phyloP scores from a whole-genome alignment of 129 eudicot species.

The Deinandra increscens region DNA sequence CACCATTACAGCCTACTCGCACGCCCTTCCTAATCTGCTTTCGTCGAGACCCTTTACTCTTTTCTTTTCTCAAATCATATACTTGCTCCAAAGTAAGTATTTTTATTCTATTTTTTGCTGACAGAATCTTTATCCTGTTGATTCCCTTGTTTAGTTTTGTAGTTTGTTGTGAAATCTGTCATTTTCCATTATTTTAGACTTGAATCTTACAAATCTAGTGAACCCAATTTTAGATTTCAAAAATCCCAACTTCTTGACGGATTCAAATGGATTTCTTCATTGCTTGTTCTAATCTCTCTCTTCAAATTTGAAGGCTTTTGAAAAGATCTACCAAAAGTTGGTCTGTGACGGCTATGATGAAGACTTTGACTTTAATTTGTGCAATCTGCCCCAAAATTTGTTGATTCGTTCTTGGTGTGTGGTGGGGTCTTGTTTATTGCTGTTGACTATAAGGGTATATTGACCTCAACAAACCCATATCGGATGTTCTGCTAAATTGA shows the following conservation, averaged over 20 bases:
- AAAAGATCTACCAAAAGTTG: slow-evolving; percentile 20
- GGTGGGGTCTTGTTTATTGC: slow-evolving; percentile 32
- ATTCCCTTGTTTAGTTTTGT: slow-evolving; percentile 14
- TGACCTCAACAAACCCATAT: slow-evolving; percentile 28
- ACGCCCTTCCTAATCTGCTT: slow-evolving; percentile 38
- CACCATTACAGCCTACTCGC: slow-evolving; percentile 19
- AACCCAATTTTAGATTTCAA: not conserved
- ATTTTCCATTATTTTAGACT: slow-evolving; percentile 3
- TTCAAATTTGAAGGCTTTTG: slow-evolving; percentile 44
- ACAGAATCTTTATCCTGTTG: slow-evolving; percentile 35
- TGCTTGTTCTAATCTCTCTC: slow-evolving; percentile 4
- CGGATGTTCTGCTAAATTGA: slow-evolving; percentile 17
- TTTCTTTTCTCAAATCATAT: slow-evolving; percentile 23
- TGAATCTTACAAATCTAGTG: slow-evolving; percentile 10
- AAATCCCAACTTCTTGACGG: not conserved
- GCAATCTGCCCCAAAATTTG: not conserved
- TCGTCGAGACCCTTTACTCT: slow-evolving; percentile 25
- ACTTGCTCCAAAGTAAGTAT: slow-evolving; percentile 44
- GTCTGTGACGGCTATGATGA: slow-evolving; percentile 25
- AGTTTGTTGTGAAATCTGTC: slow-evolving; percentile 23
- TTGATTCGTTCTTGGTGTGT: slow-evolving; percentile 31
- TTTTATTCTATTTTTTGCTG: slow-evolving; percentile 32
- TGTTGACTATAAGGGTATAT: slow-evolving; percentile 32
- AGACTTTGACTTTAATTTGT: slow-evolving; percentile 26
- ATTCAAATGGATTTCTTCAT: slow-evolving; percentile 7